Conservation (phyloP, 2,329 filamentous ascomycete species). For the Delphinella strobiligena region DNA sequence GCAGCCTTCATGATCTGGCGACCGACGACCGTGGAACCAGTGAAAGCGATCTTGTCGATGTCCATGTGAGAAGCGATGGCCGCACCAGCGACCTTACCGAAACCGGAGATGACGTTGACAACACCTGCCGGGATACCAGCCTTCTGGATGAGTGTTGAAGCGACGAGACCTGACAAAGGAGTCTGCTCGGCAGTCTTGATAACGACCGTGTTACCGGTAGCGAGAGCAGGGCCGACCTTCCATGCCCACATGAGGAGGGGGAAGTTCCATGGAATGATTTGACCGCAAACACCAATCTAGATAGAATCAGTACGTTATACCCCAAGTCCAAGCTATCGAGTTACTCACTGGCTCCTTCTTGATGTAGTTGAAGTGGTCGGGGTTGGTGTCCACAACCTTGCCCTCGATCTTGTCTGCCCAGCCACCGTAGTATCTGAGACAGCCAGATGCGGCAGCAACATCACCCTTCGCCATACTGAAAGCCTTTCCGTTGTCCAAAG, state of each 20-base stretch:
- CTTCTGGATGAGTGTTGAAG: constrained; percentile 56
- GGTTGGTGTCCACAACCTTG: constrained; percentile 70
- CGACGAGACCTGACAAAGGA: constrained; percentile 55
- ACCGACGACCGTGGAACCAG: constrained; percentile 62
- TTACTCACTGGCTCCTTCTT: constrained; percentile 55
- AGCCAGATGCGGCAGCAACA: constrained; percentile 53
- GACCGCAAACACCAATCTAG: constrained; percentile 64
- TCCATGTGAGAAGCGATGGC: constrained; percentile 67
- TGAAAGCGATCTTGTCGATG: constrained; percentile 75
- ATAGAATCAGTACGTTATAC: not conserved
- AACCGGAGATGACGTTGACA: constrained; percentile 64
- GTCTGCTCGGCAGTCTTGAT: constrained; percentile 70
- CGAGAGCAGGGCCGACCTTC: constrained; percentile 69
- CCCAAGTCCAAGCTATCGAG: not conserved
- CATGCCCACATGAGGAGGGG: constrained; percentile 69
- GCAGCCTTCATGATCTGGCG: constrained; percentile 72
- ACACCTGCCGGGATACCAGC: constrained; percentile 70
- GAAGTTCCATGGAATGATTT: constrained; percentile 88
- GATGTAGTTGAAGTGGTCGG: constrained; percentile 76
- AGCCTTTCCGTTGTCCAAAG: constrained; percentile 80
- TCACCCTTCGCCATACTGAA: constrained; percentile 66
- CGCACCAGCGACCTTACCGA: constrained; percentile 67
- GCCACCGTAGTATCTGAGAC: constrained; percentile 76
- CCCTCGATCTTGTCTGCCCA: constrained; percentile 89
- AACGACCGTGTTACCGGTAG: constrained; percentile 60